Base-by-base conservation (phyloP, 805 yeast species). In the Scheffersomyces amazonensis region DNA sequence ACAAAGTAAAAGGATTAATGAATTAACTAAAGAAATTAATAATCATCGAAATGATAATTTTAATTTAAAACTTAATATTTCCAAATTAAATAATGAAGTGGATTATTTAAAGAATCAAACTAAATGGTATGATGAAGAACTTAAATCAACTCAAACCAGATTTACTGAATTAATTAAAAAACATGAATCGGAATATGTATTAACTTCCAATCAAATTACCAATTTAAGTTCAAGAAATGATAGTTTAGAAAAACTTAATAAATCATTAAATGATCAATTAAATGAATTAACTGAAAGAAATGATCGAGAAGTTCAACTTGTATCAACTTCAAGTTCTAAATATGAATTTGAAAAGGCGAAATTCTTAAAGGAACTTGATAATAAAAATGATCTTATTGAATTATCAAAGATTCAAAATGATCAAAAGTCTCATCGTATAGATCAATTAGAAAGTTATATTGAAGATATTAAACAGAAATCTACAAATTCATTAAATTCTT, bases 311-410 rank as follows among this genome's bases (percentile, higher is more conserved):
- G 36, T 54, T 3, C 34, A 50, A 5, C 39, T 53, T 25, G 44
- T 42, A 6, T 42, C 57, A 1, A 50, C 50, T 9, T 39, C 56
- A 21, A 58, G 53, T 32, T 52, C 58, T 12, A 50, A 53, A 21
- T 47, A 47, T 21, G 63, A 62, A 31, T 71, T 73, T 22, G 89
- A 83, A 51, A 73, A 81, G 60, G 56, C 58, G 9, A 56, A 58
- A 30, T 52, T 58, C 15, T 40, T 56, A n/a, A 61, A 55, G 36
- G 72, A 69, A 38, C 35, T 63, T 4, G 44, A 76, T 2, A 60
- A 77, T 32, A 87, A 83, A 55, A 81, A 81, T 35, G 78, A 84
- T 35, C 58, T 81, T 27, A 64, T 78, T 4, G 78, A 75, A 31
- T 61, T 85, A 13, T 66, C 82, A 38, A 79, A 81, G 35, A 42